Percentiles rank a stretch among this genome's conserved stretches.
Conservation (phyloP, 306 rosid species). For the Castanea mollissima region DNA sequence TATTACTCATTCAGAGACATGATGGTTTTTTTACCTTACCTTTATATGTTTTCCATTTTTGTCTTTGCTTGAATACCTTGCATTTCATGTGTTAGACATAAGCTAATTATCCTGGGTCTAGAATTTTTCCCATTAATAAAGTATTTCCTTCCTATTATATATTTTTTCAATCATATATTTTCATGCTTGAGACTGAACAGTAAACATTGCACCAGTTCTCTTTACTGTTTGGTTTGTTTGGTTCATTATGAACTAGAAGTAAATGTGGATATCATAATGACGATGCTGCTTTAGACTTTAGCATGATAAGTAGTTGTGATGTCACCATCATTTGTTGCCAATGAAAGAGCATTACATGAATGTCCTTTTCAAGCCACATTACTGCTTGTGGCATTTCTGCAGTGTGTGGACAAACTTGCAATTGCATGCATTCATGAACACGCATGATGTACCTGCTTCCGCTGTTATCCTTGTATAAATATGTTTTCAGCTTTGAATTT, state of each 20-base stretch:
- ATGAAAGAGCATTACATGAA: constrained; percentile 15
- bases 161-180: not conserved
- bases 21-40: not conserved
- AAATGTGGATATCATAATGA: constrained; percentile 33
- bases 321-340: constrained; percentile 56
- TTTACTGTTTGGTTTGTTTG: constrained; percentile 7
- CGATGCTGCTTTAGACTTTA: constrained; percentile 53
- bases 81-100: not conserved
- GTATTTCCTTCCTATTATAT: constrained; percentile 7
- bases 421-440: constrained; percentile 38
- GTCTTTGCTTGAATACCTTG: not conserved
- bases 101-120: not conserved
- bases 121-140: not conserved
- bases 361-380: constrained; percentile 45
- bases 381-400: constrained; percentile 29
- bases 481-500: not conserved
- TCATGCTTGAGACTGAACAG: not conserved
- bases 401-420: constrained; percentile 22
- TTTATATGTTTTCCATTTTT: constrained; percentile 10
- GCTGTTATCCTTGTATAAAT: constrained; percentile 16
- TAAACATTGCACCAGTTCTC: not conserved
- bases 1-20: constrained; percentile 6
- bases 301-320: constrained; percentile 64
- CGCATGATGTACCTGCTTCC: constrained; percentile 25
- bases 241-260: constrained; percentile 22